Base-by-base conservation (phyloP, 2,329 filamentous ascomycete genomes). In the Penicillium glabrum region DNA sequence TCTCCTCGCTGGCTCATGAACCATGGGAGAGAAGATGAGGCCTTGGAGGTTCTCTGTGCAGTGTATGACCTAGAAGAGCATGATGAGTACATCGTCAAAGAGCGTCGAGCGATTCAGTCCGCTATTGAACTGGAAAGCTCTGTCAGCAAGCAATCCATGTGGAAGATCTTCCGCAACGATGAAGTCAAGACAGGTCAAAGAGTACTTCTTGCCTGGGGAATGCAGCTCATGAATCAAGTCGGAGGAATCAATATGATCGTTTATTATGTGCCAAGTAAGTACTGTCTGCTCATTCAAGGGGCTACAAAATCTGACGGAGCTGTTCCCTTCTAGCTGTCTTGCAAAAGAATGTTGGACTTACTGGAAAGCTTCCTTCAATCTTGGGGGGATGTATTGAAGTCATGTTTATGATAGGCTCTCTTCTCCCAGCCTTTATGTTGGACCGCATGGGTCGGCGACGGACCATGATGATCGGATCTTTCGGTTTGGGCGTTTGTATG, bases 341-440 rank as follows among this genome's bases (percentile, higher is more conserved):
- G 23, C 60, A 51, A 33, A 58, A 57, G 23, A 68, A 67, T 24
- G 65, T 69, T 46, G 66, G 66, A 2, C 54, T 69, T 7, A 61
- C 51, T 29, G 61, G 57, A 27, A 61, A 66, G 16, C 62, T 67
- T 5, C 64, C 66, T 21, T 58, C 61, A 21, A 64, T 69, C 16
- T 54, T 68, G 13, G 65, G 63, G 19, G 67, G 66, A 41, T 68
- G 67, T 43, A 63, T 68, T 9, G 64, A 69, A 43, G 60, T 69
- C 37, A 67, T 67, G 66, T 69, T 69, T 46, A 63, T 67, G 24
- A 52, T 68, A 13, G 77, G 77, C 14, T 74, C 70, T 5, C 66
- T 79, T 9, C 63, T 79, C 9, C 77, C 80, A 4, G 77, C 79
- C 1, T 77, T 82, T 62, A 72, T 75, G 59, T 69, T 79, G 19